A percentile compares a stretch with the other conserved stretches of the same genome.
Evolutionary conservation across 768 basidiomycete genomes (phyloP).

Genomic region (Boletus rubroflammeus): DNA sequence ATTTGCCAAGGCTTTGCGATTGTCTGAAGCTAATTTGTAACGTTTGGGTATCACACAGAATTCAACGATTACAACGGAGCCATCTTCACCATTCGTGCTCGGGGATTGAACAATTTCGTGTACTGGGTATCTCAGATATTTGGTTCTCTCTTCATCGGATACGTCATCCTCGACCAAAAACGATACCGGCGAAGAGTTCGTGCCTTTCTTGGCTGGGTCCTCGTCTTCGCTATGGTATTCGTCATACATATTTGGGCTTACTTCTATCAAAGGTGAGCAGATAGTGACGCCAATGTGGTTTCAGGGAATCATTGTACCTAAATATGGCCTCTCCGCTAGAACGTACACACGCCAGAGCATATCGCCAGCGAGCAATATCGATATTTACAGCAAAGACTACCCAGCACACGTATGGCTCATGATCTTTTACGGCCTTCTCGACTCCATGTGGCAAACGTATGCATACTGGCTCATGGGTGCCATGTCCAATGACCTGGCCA

Average conservation of each 20-base stretch:
- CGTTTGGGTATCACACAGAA: slow-evolving; percentile 41
- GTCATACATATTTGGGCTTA: slow-evolving; percentile 75
- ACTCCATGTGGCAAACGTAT: slow-evolving; percentile 83
- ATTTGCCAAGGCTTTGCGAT: neutral
- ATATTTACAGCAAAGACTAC: slow-evolving; percentile 56
- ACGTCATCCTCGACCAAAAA: slow-evolving; percentile 57
- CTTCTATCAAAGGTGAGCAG: slow-evolving; percentile 66
- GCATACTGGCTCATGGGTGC: slow-evolving; percentile 85
- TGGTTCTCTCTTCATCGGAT: slow-evolving; percentile 70
- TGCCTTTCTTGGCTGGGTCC: slow-evolving; percentile 65
- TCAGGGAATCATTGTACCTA: neutral
- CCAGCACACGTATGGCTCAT: slow-evolving; percentile 58
- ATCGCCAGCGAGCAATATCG: slow-evolving; percentile 41
- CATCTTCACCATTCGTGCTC: slow-evolving; percentile 74
- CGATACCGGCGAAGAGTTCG: slow-evolving; percentile 58
- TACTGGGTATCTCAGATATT: slow-evolving; percentile 80
- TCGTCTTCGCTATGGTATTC: slow-evolving; percentile 66
- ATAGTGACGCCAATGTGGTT: neutral
- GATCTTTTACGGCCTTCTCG: slow-evolving; percentile 72
- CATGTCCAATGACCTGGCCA: slow-evolving; percentile 78
- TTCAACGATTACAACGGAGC: slow-evolving; percentile 80
- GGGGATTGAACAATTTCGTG: slow-evolving; percentile 74
- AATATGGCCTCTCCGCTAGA: neutral
- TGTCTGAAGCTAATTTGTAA: neutral
- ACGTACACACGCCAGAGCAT: slow-evolving; percentile 58